phyloP scores from a whole-genome alignment of 129 eudicot genomes.

The Flaveria bidentis region DNA sequence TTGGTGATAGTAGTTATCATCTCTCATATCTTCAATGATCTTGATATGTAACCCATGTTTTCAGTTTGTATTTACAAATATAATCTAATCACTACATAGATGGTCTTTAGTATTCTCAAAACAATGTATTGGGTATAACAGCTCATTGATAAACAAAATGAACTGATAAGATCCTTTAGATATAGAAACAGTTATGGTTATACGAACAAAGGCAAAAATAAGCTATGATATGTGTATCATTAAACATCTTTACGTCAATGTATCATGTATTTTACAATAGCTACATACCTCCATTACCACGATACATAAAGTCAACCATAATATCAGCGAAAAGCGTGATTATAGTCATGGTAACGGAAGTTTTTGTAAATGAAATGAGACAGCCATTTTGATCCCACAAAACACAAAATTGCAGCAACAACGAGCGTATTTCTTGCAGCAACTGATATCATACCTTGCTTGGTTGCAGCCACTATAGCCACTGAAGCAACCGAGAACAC shows the following conservation, averaged over 20 bases:
- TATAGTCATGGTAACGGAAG: conserved; percentile 76
- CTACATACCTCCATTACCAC: too few relatives aligned
- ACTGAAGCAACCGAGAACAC: conserved; percentile 54
- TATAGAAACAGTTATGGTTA: not conserved
- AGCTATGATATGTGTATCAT: not conserved
- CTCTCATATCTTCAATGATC: too few relatives aligned
- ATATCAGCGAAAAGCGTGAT: conserved; percentile 51
- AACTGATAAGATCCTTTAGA: not conserved
- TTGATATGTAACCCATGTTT: too few relatives aligned
- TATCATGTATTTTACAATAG: not conserved
- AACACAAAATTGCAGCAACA: conserved; percentile 53
- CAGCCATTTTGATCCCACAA: conserved; percentile 77
- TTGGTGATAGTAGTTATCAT: too few relatives aligned
- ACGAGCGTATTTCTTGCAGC: conserved; percentile 47
- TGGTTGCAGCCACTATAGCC: conserved; percentile 66
- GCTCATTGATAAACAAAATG: too few relatives aligned
- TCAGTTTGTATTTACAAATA: too few relatives aligned
- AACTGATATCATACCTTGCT: conserved; percentile 45
- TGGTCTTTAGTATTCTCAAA: too few relatives aligned
- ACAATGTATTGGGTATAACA: too few relatives aligned
- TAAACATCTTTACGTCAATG: conserved; percentile 4
- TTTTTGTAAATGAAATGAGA: conserved; percentile 73
- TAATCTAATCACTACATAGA: too few relatives aligned
- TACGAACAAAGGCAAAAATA: not conserved
- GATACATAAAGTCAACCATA: conserved; percentile 2